Base-by-base conservation (phyloP, 176 grass and related monocot species). In the Phoenix roebelenii region DNA sequence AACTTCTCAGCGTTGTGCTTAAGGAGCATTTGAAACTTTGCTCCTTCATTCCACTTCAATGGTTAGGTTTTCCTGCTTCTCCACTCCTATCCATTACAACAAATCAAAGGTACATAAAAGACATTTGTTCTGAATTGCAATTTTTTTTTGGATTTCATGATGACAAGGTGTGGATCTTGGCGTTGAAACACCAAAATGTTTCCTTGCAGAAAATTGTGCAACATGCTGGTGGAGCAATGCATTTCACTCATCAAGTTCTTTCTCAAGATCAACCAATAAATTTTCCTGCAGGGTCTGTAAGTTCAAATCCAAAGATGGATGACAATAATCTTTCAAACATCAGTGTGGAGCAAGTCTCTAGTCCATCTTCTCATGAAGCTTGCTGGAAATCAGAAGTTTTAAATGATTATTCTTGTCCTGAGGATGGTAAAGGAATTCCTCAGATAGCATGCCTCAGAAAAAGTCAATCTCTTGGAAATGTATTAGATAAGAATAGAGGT, bases 381-480 rank as follows among this genome's bases (percentile, higher is more conserved):
- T 82, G 72, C 64, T 83, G 79, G 62, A 88, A 73, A 55, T 83
- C 72, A 44, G 66, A 79, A 20, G 72, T 83, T 30, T 72, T 79
- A 68, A 85, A 79, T 65, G 61, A 32, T 54, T 67, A 79, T 66
- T 48, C 55, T 70, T 85, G 28, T 77, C 77, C 82, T 19, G 76
- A 85, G 49, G 68, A 76, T 19, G 50, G 55, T 30, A 57, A 77
- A 26, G 72, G 59, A 55, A 25, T 53, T 82, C 1, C 55, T 22
- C 6, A 12, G 7, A 35, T 1, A 51, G 52, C 55, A 10, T 32
- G 65, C 24, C 48, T 90, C 59, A 79, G 76, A 74, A 85, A 85
- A 63, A 82, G 79, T 23, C 79, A 67, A 32, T 90, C 82, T 66
- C 72, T 85, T 58, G 79, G 64, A 59, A 82, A 80, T 65, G 76